phyloP scores from a whole-genome alignment of 129 eudicot species.

The Smallanthus sonchifolius region DNA sequence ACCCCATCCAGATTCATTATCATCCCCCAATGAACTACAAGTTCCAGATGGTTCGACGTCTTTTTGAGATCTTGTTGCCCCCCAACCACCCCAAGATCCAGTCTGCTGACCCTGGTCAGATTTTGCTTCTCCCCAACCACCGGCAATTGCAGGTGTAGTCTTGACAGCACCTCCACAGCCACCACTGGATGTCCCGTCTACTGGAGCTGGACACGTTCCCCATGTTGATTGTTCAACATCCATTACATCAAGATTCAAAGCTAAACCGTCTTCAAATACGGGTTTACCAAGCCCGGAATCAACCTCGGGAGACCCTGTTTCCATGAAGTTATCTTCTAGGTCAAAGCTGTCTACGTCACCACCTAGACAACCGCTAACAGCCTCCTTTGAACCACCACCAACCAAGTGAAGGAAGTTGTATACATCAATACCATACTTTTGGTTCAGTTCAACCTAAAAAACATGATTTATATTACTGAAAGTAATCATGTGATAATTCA shows the following conservation, averaged over 20 bases:
- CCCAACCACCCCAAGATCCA: slow-evolving; percentile 26
- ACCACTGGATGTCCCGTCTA: slow-evolving; percentile 13
- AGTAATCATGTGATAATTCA: neutral
- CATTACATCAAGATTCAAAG: slow-evolving; percentile 22
- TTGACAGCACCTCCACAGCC: slow-evolving; percentile 33
- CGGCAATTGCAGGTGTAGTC: neutral
- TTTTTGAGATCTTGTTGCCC: slow-evolving; percentile 8
- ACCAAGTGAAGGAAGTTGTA: slow-evolving; percentile 70
- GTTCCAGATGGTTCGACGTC: slow-evolving; percentile 5
- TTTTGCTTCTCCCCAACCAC: slow-evolving; percentile 33
- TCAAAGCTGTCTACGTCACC: slow-evolving; percentile 37
- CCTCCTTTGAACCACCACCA: slow-evolving; percentile 37
- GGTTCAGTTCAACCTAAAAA: slow-evolving; percentile 54
- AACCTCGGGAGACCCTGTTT: slow-evolving; percentile 55
- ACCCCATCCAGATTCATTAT: slow-evolving; percentile 21
- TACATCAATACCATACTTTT: slow-evolving; percentile 56
- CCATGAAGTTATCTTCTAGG: slow-evolving; percentile 48
- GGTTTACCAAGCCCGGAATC: slow-evolving; percentile 49
- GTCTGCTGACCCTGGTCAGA: slow-evolving; percentile 14
- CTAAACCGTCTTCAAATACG: slow-evolving; percentile 61
- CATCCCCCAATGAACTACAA: slow-evolving; percentile 14
- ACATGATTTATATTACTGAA: neutral
- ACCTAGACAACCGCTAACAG: slow-evolving; percentile 58
- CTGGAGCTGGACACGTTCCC: slow-evolving; percentile 25
- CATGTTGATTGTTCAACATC: slow-evolving; percentile 32